phyloP scores from a whole-genome alignment of 495 filamentous ascomycete genomes.

The Cairneyella variabilis region DNA sequence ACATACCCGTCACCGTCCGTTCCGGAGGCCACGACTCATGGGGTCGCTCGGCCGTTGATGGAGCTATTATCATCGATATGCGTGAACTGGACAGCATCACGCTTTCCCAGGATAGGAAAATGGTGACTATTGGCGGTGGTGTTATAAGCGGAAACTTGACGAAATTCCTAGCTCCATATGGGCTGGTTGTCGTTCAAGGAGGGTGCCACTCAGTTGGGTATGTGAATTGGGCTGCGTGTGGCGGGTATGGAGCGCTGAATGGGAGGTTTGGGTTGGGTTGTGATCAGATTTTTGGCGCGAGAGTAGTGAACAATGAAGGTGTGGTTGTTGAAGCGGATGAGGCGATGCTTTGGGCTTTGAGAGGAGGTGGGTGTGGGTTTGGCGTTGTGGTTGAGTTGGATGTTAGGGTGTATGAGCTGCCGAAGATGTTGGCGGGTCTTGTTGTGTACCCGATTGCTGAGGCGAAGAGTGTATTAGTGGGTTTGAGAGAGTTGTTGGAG shows the following conservation, averaged over 20 bases:
- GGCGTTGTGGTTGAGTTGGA: slow-evolving; percentile 24
- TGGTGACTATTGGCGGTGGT: slow-evolving; percentile 35
- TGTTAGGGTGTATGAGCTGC: background rate
- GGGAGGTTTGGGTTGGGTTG: slow-evolving; percentile 31
- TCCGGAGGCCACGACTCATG: slow-evolving; percentile 35
- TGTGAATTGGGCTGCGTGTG: slow-evolving; percentile 33
- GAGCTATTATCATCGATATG: slow-evolving; percentile 33
- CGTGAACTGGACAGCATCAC: slow-evolving; percentile 31
- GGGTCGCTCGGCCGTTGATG: slow-evolving; percentile 24
- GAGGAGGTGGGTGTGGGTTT: slow-evolving; percentile 33
- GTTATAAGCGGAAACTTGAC: slow-evolving; percentile 26
- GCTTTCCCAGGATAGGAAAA: slow-evolving; percentile 20
- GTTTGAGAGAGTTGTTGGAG: background rate
- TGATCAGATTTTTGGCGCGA: slow-evolving; percentile 39
- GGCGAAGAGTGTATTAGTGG: background rate
- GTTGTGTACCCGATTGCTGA: background rate
- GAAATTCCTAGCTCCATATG: slow-evolving; percentile 24
- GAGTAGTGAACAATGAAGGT: slow-evolving; percentile 29
- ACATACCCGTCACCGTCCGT: slow-evolving; percentile 32
- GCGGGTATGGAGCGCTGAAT: slow-evolving; percentile 34
- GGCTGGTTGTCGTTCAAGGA: slow-evolving; percentile 28
- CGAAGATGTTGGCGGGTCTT: background rate
- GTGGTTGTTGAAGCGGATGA: slow-evolving; percentile 31
- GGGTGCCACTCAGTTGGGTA: slow-evolving; percentile 29
- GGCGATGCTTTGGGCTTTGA: slow-evolving; percentile 30